A percentile compares a stretch with the other conserved stretches of the same genome.
phyloP scores from a whole-genome alignment of 805 yeast species.

The Pichia membranifaciens region DNA sequence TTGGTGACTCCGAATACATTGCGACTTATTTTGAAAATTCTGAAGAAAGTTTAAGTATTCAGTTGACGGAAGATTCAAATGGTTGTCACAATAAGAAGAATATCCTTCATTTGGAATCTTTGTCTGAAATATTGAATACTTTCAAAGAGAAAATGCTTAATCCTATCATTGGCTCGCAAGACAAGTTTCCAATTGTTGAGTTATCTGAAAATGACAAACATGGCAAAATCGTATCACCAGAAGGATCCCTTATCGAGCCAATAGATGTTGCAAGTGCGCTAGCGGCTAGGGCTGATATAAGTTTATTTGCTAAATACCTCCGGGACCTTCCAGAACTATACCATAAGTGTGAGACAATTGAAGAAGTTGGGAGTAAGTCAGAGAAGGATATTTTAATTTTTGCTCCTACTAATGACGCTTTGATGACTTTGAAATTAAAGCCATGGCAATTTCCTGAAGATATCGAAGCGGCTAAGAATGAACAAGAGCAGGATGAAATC shows the following conservation, averaged over 20 bases:
- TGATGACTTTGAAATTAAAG: slow-evolving; percentile 44
- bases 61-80: slow-evolving; percentile 3
- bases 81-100: slow-evolving; percentile 6
- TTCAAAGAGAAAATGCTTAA: slow-evolving; percentile 7
- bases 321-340: slow-evolving; percentile 54
- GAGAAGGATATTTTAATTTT: slow-evolving; percentile 43
- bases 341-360: slow-evolving; percentile 36
- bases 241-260: slow-evolving; percentile 24
- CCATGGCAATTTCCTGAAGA: slow-evolving; percentile 79
- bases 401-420: slow-evolving; percentile 66
- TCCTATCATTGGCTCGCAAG: slow-evolving; percentile 6
- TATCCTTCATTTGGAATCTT: slow-evolving; percentile 4
- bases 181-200: slow-evolving; percentile 6
- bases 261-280: slow-evolving; percentile 35
- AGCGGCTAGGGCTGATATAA: slow-evolving; percentile 37
- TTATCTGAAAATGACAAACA: slow-evolving; percentile 11
- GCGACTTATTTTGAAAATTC: not conserved
- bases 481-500: slow-evolving; percentile 35
- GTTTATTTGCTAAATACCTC: slow-evolving; percentile 65
- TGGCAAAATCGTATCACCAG: slow-evolving; percentile 6
- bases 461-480: slow-evolving; percentile 35
- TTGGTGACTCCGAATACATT: slow-evolving; percentile 7
- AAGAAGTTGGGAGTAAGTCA: slow-evolving; percentile 15
- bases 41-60: not conserved
- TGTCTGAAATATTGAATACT: slow-evolving; percentile 6